Base-by-base conservation (phyloP, 371 early-diverging fungal genomes). In the Cokeromyces recurvatus region DNA sequence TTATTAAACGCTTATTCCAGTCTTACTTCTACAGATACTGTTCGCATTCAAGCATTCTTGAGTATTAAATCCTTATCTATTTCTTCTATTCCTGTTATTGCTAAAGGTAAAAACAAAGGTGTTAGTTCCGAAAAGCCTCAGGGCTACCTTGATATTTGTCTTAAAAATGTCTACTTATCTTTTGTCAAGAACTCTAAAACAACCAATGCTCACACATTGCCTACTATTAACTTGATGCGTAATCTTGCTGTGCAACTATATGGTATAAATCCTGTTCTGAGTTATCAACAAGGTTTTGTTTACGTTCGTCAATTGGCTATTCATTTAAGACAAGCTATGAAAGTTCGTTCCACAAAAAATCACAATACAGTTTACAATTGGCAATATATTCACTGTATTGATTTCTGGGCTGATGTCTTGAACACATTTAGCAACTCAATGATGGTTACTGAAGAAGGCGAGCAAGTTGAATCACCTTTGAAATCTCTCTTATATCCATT, bases 231-330 rank as follows among this genome's bases (percentile, higher is more conserved):
- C 47, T 74, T 94, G 58, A 91, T 95, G 93, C 79, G 85, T 45
- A 88, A 87, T 67, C 87, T 90, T 63, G 87, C 88, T 34, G 90
- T 90, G 21, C 92, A 95, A 43, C 74, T 94, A 10, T 86, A 83
- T 51, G 91, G 90, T 6, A 51, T 87, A 34, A 80, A 92, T 51
- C 71, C 81, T 7, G 77, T 77, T 11, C 59, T 85, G 29, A 85
- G 87, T 27, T 97, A 97, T 71, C 92, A 94, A 61, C 89, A 87
- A 54, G 94, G 84, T 15, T 97, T 97, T 61, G 78, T 87, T 19
- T 91, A 89, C 64, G 83, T 97, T 37, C 86, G 97, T 27, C 94
- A 94, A 63, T 68, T 95, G 46, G 95, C 94, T 3, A 86, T 92
- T 49, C 82, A 85, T 51, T 71, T 97, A 45, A 82, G 97, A 53